phyloP scores from a whole-genome alignment of 23 red algal species.

The Gracilaria vermiculophylla region DNA sequence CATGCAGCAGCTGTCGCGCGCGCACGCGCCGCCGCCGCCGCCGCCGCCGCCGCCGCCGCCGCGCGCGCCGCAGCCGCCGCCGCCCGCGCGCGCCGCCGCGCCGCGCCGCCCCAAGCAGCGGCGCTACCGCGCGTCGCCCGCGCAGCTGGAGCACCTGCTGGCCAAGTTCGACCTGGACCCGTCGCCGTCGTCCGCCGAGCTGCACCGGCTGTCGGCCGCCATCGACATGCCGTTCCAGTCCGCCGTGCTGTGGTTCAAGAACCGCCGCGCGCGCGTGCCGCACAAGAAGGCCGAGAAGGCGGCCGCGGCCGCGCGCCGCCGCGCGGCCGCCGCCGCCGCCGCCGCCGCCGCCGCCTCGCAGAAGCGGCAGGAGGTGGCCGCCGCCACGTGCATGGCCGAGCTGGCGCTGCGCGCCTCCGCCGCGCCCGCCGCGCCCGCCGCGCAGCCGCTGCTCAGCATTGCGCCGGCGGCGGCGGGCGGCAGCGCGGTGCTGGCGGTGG shows the following conservation, averaged over 20 bases:
- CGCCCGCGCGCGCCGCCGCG: background rate
- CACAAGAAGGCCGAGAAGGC: conserved; percentile 65
- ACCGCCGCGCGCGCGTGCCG: conserved; percentile 68
- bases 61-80: background rate
- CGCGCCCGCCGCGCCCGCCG: background rate
- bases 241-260: conserved; percentile 81
- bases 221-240: conserved; percentile 72
- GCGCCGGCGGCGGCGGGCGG: background rate
- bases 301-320: background rate
- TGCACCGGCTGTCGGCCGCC: conserved; percentile 39
- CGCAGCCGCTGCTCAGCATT: background rate
- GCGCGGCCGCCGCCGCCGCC: background rate
- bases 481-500: background rate
- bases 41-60: conserved; percentile 2
- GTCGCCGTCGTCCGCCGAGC: conserved; percentile 53
- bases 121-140: conserved; percentile 68
- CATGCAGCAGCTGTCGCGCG: too few species aligned
- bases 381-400: background rate
- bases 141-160: conserved; percentile 57
- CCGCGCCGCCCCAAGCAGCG: conserved; percentile 45
- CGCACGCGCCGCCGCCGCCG: conserved; percentile 28
- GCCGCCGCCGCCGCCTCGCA: background rate
- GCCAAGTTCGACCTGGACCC: conserved; percentile 54
- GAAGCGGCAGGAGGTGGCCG: conserved; percentile 1
- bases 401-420: background rate